These are phyloP conservation scores for Aspergillus piperis DNA, from an alignment of 2,329 filamentous ascomycete genomes.

Conservation along the genomic window DNA sequence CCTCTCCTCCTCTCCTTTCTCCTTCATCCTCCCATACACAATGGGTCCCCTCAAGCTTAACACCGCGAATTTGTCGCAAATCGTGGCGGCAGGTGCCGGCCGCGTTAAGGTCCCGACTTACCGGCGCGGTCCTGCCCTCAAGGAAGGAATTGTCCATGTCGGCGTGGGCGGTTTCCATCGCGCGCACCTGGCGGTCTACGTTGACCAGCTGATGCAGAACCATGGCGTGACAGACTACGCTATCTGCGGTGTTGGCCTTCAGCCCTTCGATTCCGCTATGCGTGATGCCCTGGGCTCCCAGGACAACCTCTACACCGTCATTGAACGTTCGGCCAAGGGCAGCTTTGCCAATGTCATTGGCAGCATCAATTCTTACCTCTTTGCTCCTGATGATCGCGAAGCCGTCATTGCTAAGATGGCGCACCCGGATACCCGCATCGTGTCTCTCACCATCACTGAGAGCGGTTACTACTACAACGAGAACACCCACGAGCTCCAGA, in stretches of 20 bases:
- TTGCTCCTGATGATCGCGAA: slow-evolving; percentile 54
- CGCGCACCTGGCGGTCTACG: slow-evolving; percentile 56
- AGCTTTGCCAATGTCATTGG: slow-evolving; percentile 53
- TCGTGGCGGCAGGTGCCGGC: slow-evolving; percentile 29
- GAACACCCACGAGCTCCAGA: slow-evolving; percentile 56
- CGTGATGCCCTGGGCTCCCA: slow-evolving; percentile 53
- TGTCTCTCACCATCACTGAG: slow-evolving; percentile 59
- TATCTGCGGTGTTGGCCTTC: slow-evolving; percentile 56
- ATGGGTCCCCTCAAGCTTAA: slow-evolving; percentile 44
- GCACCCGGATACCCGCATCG: slow-evolving; percentile 56
- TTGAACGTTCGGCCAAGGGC: slow-evolving; percentile 56
- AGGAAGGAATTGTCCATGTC: slow-evolving; percentile 58
- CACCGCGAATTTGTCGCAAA: slow-evolving; percentile 42
- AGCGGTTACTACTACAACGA: slow-evolving; percentile 61
- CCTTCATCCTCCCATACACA: slow-evolving; percentile 20
- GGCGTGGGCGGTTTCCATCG: slow-evolving; percentile 59
- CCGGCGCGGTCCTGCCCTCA: slow-evolving; percentile 46
- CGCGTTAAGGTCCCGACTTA: slow-evolving; percentile 47
- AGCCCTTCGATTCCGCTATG: slow-evolving; percentile 54
- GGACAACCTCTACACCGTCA: slow-evolving; percentile 56
- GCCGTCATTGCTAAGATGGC: slow-evolving; percentile 59
- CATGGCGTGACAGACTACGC: slow-evolving; percentile 50
- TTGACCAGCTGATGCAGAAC: slow-evolving; percentile 52
- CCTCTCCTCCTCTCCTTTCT: neutral
- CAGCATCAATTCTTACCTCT: slow-evolving; percentile 57